phyloP scores from a whole-genome alignment of 345 rosid species.

The Erucastrum elatum region DNA sequence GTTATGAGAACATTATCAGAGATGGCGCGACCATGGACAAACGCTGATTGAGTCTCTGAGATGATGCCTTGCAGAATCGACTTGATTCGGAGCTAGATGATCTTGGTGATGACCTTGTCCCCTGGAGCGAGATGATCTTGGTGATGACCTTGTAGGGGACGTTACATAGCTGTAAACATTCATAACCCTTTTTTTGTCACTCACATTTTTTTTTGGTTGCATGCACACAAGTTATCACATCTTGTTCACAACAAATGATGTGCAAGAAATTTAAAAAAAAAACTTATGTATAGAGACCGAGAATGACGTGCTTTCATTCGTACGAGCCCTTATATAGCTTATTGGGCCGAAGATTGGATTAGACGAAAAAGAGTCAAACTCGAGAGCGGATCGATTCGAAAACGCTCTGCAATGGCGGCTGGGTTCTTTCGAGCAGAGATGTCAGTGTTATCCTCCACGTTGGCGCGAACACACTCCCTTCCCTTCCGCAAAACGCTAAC shows the following conservation, averaged over 20 bases:
- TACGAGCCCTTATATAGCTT: not conserved
- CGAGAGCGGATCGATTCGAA: not conserved
- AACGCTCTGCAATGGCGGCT: conserved; percentile 19
- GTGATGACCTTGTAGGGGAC: too few relatives aligned
- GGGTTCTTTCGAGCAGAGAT: conserved; percentile 26
- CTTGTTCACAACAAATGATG: not conserved
- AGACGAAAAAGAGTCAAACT: not conserved
- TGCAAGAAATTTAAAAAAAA: too few relatives aligned
- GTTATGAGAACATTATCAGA: too few relatives aligned
- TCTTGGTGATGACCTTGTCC: too few relatives aligned
- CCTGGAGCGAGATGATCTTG: too few relatives aligned
- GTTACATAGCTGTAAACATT: not conserved
- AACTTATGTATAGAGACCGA: too few relatives aligned
- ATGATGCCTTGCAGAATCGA: too few relatives aligned
- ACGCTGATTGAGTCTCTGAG: too few relatives aligned
- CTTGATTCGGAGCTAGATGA: too few relatives aligned
- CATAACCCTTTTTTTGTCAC: not conserved
- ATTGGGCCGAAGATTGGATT: not conserved
- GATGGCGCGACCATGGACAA: too few relatives aligned
- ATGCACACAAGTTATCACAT: conserved; percentile 13
- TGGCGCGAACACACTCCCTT: conserved; percentile 22
- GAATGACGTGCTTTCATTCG: too few relatives aligned
- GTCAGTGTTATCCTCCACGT: conserved; percentile 37
- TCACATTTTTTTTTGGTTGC: not conserved
- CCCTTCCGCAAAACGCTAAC: conserved; percentile 2